Percentiles rank a stretch among this genome's conserved stretches.
These are phyloP conservation scores for Triticum turgidum DNA, from an alignment of 176 grass and related monocot genomes.

Conservation along the genomic window DNA sequence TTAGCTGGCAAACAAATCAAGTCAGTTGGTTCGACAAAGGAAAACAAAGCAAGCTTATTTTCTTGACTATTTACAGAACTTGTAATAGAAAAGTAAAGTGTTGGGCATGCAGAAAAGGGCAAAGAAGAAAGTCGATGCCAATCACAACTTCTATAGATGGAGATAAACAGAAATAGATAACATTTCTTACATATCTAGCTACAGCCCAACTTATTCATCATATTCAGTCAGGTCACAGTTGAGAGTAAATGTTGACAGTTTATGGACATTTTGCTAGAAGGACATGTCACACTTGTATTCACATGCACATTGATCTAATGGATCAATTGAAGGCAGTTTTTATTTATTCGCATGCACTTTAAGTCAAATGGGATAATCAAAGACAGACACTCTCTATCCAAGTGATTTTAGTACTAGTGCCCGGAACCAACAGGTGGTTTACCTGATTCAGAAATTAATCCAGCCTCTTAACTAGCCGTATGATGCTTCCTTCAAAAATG, in stretches of 20 bases:
- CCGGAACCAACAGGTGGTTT: background rate
- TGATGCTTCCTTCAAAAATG: slow-evolving; percentile 98
- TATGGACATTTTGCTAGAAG: slow-evolving; percentile 13
- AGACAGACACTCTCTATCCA: background rate
- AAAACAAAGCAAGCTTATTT: background rate
- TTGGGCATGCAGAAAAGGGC: background rate
- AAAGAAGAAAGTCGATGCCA: background rate
- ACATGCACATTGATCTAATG: background rate
- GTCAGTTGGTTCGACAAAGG: background rate
- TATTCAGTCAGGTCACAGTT: background rate
- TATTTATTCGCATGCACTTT: background rate
- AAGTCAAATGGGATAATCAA: background rate
- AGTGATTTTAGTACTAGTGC: slow-evolving; percentile 12
- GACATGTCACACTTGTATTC: background rate
- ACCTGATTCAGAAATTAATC: slow-evolving; percentile 99
- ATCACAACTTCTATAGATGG: background rate
- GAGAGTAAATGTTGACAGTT: background rate
- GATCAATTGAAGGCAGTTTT: background rate
- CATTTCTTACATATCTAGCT: slow-evolving; percentile 3
- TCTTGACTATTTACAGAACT: background rate
- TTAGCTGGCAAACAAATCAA: slow-evolving; percentile 58
- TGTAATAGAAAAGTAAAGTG: background rate
- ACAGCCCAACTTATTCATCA: background rate
- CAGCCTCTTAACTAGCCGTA: slow-evolving; percentile 81
- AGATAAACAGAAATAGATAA: background rate